Evolutionary conservation across 805 yeast genomes (phyloP).

Genomic region (Geotrichum ghanense): DNA sequence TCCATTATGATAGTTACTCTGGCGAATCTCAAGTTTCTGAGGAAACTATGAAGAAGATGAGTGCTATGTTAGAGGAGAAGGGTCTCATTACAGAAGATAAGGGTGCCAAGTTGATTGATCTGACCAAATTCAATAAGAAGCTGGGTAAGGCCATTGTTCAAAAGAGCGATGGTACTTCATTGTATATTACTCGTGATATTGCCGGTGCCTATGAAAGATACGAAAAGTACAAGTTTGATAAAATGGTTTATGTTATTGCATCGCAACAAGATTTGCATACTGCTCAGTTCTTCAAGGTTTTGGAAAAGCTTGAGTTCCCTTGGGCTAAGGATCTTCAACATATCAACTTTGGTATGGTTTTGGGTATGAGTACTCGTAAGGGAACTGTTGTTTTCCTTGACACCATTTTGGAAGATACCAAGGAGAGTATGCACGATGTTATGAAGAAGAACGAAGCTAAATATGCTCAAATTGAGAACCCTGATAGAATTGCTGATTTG

Average conservation of each 20-base stretch:
- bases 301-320: conserved; percentile 78
- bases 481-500: conserved; percentile 88
- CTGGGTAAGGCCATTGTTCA: conserved; percentile 87
- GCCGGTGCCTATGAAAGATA: conserved; percentile 93
- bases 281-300: conserved; percentile 87
- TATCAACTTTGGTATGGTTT: conserved; percentile 94
- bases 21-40: conserved; percentile 92
- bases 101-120: conserved; percentile 84
- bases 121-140: conserved; percentile 76
- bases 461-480: conserved; percentile 86
- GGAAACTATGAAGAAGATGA: conserved; percentile 56
- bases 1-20: conserved; percentile 75
- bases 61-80: conserved; percentile 49
- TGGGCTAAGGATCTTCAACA: conserved; percentile 80
- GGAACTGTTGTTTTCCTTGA: conserved; percentile 98
- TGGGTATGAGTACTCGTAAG: conserved; percentile 96
- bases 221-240: conserved; percentile 74
- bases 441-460: conserved; percentile 87
- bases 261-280: conserved; percentile 91
- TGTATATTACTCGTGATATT: conserved; percentile 90
- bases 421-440: conserved; percentile 89
- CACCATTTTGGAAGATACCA: conserved; percentile 84
- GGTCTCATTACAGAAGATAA: conserved; percentile 72
- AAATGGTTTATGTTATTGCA: conserved; percentile 93
- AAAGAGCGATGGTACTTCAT: conserved; percentile 90